Conservation (phyloP, 2,329 filamentous ascomycete species). For the Hortaea werneckii region DNA sequence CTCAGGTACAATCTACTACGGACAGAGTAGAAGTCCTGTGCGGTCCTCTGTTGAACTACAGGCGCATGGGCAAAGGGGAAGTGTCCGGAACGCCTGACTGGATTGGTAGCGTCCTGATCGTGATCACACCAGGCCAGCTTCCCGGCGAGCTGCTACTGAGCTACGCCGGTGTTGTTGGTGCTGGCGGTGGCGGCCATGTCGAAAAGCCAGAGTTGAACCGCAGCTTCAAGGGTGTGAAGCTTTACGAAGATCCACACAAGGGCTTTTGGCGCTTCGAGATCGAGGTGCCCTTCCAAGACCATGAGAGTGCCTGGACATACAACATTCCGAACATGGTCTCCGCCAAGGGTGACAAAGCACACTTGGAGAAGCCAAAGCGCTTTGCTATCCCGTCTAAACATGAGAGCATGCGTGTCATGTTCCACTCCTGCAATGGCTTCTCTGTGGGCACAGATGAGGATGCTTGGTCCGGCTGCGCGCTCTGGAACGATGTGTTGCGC, state of each 20-base stretch:
- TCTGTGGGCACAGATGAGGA: constrained; percentile 55
- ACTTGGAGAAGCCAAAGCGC: constrained; percentile 28
- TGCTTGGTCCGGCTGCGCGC: constrained; percentile 47
- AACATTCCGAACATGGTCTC: constrained; percentile 52
- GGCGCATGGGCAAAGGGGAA: constrained; percentile 53
- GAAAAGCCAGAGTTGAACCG: constrained; percentile 17
- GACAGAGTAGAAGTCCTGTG: constrained; percentile 49
- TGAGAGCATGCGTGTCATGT: constrained; percentile 61
- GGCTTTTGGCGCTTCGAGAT: constrained; percentile 51
- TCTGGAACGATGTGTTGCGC: constrained; percentile 57
- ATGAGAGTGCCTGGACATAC: constrained; percentile 73
- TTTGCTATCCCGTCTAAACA: constrained; percentile 49
- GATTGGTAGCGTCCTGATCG: constrained; percentile 78
- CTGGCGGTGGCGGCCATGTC: constrained; percentile 22
- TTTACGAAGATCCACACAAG: constrained; percentile 50
- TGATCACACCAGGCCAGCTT: constrained; percentile 61
- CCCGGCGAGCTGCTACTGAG: constrained; percentile 51
- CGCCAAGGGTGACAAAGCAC: constrained; percentile 11
- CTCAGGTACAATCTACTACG: constrained; percentile 33
- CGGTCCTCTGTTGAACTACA: constrained; percentile 69
- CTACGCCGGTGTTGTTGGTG: constrained; percentile 35
- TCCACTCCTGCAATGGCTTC: constrained; percentile 61
- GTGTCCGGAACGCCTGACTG: constrained; percentile 44
- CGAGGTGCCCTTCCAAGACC: constrained; percentile 56
- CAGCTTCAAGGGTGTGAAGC: constrained; percentile 40